phyloP scores from a whole-genome alignment of 192 early-diverging fungal genomes.

The Gryganskiella cystojenkinii region DNA sequence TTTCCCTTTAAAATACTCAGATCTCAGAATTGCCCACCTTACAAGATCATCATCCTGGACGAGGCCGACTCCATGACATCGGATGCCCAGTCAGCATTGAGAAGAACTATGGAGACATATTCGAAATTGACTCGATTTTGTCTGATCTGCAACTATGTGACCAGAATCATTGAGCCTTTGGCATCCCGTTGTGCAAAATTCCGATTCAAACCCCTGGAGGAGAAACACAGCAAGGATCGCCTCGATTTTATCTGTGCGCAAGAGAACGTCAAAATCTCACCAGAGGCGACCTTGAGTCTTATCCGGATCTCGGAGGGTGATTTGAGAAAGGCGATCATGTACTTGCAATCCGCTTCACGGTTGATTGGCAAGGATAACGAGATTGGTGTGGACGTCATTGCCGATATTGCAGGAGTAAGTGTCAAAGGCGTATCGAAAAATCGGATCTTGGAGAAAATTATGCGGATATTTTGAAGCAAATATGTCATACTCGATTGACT shows the following conservation, averaged over 20 bases:
- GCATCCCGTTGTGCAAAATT: constrained; percentile 96
- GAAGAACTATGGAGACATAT: constrained; percentile 96
- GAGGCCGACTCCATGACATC: constrained; percentile 98
- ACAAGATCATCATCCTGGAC: constrained; percentile 96
- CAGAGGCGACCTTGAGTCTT: constrained; percentile 56
- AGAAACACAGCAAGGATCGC: constrained; percentile 65
- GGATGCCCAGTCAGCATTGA: constrained; percentile 93
- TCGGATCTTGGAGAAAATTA: too few species aligned
- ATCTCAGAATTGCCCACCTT: constrained; percentile 74
- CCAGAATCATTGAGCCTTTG: constrained; percentile 93
- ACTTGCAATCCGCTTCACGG: constrained; percentile 84
- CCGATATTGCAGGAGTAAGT: constrained; percentile 85
- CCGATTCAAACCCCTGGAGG: constrained; percentile 87
- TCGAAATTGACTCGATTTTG: constrained; percentile 94
- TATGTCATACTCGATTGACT: too few species aligned
- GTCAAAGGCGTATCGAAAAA: too few species aligned
- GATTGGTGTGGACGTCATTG: constrained; percentile 66
- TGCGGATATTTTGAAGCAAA: too few species aligned
- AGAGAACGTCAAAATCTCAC: constrained; percentile 72
- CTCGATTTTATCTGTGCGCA: constrained; percentile 71
- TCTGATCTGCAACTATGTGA: constrained; percentile 92
- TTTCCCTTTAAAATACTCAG: constrained; percentile 38
- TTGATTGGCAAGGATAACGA: constrained; percentile 60
- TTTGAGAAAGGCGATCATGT: constrained; percentile 92
- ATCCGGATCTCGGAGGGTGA: constrained; percentile 88